Conservation (phyloP, 441 rosid species). For the Geranium incanum region DNA sequence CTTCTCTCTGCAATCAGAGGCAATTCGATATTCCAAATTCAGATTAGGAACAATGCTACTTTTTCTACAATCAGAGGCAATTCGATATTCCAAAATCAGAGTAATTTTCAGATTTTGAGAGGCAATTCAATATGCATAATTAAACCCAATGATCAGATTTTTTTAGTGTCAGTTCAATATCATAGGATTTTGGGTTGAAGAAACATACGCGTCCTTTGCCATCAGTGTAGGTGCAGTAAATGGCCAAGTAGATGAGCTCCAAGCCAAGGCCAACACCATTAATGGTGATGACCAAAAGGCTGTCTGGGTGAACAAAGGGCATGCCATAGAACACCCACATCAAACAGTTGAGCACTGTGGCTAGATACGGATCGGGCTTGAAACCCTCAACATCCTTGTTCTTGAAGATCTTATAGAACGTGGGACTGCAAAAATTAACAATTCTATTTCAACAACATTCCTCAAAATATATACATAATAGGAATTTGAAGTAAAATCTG, state of each 20-base stretch:
- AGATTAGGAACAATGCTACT: too few species aligned
- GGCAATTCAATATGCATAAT: too few species aligned
- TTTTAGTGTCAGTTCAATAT: too few species aligned
- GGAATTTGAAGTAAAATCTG: too few species aligned
- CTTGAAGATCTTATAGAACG: slow-evolving; percentile 43
- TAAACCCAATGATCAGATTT: too few species aligned
- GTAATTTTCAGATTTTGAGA: too few species aligned
- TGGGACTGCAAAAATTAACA: slow-evolving; percentile 37
- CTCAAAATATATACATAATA: too few species aligned
- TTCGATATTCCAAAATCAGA: too few species aligned
- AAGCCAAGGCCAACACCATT: slow-evolving; percentile 44
- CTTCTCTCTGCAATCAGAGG: too few species aligned
- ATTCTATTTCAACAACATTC: neutral
- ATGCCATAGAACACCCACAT: slow-evolving; percentile 29
- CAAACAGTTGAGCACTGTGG: slow-evolving; percentile 54
- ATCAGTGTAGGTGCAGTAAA: slow-evolving; percentile 32
- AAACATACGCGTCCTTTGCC: slow-evolving; percentile 35
- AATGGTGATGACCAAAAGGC: slow-evolving; percentile 53
- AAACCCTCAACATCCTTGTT: slow-evolving; percentile 65
- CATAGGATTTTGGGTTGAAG: too few species aligned
- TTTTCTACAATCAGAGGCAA: too few species aligned
- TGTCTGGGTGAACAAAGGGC: slow-evolving; percentile 49
- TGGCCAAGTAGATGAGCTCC: slow-evolving; percentile 35
- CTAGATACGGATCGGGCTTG: slow-evolving; percentile 46
- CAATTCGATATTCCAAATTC: too few species aligned